Evolutionary conservation across 306 rosid genomes (phyloP).

Genomic region (Cicer yamashitae): DNA sequence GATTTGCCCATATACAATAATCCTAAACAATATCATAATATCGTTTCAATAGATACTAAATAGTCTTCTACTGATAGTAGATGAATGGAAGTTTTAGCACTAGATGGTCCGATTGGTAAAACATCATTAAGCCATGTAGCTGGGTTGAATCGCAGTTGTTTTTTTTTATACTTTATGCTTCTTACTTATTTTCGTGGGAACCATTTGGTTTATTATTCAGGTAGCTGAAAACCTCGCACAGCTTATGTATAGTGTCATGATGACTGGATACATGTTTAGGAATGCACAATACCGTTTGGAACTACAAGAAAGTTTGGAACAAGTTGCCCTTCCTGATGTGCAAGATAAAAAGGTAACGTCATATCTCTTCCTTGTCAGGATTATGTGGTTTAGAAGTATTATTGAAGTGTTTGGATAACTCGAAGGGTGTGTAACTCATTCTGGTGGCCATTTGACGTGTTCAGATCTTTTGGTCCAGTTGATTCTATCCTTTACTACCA

Average conservation of each 20-base stretch:
- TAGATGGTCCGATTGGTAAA: constrained; percentile 28
- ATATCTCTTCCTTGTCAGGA: constrained; percentile 39
- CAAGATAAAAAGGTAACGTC: constrained; percentile 71
- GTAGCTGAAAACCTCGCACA: constrained; percentile 99
- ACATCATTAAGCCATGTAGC: constrained; percentile 14
- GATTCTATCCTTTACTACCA: constrained; percentile 24
- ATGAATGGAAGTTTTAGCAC: constrained; percentile 10
- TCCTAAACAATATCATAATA: not conserved
- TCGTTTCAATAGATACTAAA: not conserved
- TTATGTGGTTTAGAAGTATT: constrained; percentile 7
- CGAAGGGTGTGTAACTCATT: constrained; percentile 23
- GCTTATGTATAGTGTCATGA: constrained; percentile 96
- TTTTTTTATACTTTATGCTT: constrained; percentile 27
- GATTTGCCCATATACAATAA: not conserved
- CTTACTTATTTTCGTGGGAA: constrained; percentile 39
- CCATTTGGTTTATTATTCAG: constrained; percentile 55
- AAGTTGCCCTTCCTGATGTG: constrained; percentile 88
- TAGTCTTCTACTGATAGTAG: constrained; percentile 7
- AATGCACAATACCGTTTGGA: constrained; percentile 95
- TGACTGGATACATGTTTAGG: constrained; percentile 98
- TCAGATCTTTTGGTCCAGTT: not conserved
- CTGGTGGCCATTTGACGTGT: constrained; percentile 20
- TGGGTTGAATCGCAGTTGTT: constrained; percentile 19
- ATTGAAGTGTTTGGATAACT: constrained; percentile 2
- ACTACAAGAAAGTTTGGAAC: constrained; percentile 91